A percentile compares a stretch with the other conserved stretches of the same genome.
Conservation (phyloP, 148 eudicot species). For the Fallopia convolvulus region DNA sequence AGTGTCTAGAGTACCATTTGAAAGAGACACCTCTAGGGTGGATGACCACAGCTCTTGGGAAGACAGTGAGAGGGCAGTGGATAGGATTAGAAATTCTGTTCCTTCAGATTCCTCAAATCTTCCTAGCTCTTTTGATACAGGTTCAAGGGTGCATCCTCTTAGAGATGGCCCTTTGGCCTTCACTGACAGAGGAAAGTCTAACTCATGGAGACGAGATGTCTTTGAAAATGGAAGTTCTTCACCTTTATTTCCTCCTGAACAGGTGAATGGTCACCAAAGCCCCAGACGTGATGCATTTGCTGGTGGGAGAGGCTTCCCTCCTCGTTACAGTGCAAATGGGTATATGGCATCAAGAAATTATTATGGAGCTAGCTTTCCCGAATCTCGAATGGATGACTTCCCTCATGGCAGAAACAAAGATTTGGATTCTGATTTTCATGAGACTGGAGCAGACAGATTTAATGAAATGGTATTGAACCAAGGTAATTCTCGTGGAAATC, state of each 20-base stretch:
- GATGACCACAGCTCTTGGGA: constrained; percentile 70
- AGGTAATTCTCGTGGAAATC: constrained; percentile 37
- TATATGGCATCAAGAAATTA: constrained; percentile 45
- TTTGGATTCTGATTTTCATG: constrained; percentile 53
- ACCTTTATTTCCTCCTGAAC: constrained; percentile 38
- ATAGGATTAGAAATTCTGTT: constrained; percentile 55
- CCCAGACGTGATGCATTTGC: constrained; percentile 46
- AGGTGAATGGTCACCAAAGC: constrained; percentile 51
- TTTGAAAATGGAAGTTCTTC: constrained; percentile 50
- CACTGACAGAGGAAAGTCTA: constrained; percentile 55
- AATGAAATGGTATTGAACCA: constrained; percentile 64
- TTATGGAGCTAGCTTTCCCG: constrained; percentile 43
- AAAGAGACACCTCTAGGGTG: constrained; percentile 35
- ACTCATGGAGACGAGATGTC: constrained; percentile 68
- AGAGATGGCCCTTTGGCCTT: constrained; percentile 56
- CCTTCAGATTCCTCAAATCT: constrained; percentile 52
- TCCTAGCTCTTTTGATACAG: constrained; percentile 45
- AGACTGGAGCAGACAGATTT: constrained; percentile 43
- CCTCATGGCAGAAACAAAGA: constrained; percentile 39
- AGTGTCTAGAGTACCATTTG: constrained; percentile 25
- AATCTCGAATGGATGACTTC: constrained; percentile 46
- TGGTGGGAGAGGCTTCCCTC: constrained; percentile 52
- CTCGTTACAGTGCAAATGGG: constrained; percentile 49
- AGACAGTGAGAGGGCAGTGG: constrained; percentile 89
- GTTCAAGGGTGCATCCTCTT: constrained; percentile 29